A percentile compares a stretch with the other conserved stretches of the same genome.
Evolutionary conservation across 1,284 basidiomycete genomes (phyloP).

Genomic region (Cutaneotrichosporon mucoides): DNA sequence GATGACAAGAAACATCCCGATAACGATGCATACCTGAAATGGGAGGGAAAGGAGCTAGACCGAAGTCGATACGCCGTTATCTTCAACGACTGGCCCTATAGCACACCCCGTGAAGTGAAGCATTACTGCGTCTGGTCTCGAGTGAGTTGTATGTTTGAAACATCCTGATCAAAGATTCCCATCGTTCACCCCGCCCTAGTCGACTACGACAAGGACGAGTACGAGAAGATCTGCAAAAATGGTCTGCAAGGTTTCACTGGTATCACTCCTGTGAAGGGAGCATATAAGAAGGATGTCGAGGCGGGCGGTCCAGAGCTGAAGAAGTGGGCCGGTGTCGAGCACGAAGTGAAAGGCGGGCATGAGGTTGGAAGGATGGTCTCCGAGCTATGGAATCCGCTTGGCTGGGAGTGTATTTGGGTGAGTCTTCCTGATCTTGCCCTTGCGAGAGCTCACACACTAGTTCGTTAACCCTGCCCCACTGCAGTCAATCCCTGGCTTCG

Average conservation of each 20-base stretch:
- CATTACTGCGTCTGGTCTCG: constrained; percentile 47
- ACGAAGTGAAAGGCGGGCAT: constrained; percentile 31
- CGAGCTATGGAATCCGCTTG: constrained; percentile 35
- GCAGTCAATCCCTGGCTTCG: constrained; percentile 44
- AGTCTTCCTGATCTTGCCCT: constrained; percentile 6
- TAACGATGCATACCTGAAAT: constrained; percentile 29
- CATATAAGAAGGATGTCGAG: constrained; percentile 34
- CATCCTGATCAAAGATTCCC: constrained; percentile 29
- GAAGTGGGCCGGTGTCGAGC: constrained; percentile 37
- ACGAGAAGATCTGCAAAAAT: constrained; percentile 36
- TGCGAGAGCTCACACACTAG: constrained; percentile 8
- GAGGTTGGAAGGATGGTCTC: constrained; percentile 45
- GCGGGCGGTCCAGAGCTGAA: constrained; percentile 27
- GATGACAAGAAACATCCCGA: constrained; percentile 16
- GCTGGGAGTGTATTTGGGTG: constrained; percentile 29
- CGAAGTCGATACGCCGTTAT: constrained; percentile 37
- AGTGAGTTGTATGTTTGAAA: constrained; percentile 22
- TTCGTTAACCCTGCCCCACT: constrained; percentile 38
- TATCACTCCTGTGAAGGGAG: constrained; percentile 24
- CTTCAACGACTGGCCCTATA: constrained; percentile 49
- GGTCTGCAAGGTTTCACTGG: constrained; percentile 46
- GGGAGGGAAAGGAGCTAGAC: constrained; percentile 29
- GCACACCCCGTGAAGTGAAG: constrained; percentile 39
- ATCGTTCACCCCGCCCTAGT: constrained; percentile 45
- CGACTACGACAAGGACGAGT: constrained; percentile 30